Conservation (phyloP, 2,329 filamentous ascomycete genomes). For the Colletotrichum aenigma region DNA sequence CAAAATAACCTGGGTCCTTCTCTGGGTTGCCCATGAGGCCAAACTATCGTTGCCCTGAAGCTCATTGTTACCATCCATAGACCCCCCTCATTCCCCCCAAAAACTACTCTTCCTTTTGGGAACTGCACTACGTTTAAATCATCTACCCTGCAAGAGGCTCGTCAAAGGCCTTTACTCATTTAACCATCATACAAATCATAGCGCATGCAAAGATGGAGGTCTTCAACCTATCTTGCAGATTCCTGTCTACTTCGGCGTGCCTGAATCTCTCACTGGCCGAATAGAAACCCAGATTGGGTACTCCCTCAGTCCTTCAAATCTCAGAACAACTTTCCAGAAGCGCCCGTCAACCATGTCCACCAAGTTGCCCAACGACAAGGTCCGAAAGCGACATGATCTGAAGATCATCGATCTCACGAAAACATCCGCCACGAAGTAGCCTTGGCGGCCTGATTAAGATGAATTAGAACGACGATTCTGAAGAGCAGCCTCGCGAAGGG, state of each 20-base stretch:
- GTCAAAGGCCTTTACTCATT: rapidly evolving
- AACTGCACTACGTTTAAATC: background rate
- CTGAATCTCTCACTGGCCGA: background rate
- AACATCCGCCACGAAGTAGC: background rate
- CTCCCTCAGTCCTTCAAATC: rapidly evolving
- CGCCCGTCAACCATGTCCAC: background rate
- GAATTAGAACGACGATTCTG: background rate
- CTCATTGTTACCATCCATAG: background rate
- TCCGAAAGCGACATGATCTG: background rate
- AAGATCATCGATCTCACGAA: background rate
- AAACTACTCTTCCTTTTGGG: background rate
- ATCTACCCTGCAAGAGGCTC: background rate
- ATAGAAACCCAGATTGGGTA: background rate
- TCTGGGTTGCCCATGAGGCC: background rate
- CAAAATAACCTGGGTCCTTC: background rate
- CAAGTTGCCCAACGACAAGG: background rate
- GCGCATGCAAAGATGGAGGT: background rate
- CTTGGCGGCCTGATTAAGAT: background rate
- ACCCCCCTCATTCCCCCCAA: background rate
- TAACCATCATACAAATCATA: too few species aligned
- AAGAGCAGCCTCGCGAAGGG: background rate
- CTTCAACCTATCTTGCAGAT: background rate
- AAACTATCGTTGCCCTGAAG: background rate
- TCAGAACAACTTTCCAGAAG: background rate
- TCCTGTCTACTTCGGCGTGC: background rate